Evolutionary conservation across 140 eudicot species (phyloP), one percentile per base, ranked within the genome.

Genomic region (Anethum foeniculum): DNA sequence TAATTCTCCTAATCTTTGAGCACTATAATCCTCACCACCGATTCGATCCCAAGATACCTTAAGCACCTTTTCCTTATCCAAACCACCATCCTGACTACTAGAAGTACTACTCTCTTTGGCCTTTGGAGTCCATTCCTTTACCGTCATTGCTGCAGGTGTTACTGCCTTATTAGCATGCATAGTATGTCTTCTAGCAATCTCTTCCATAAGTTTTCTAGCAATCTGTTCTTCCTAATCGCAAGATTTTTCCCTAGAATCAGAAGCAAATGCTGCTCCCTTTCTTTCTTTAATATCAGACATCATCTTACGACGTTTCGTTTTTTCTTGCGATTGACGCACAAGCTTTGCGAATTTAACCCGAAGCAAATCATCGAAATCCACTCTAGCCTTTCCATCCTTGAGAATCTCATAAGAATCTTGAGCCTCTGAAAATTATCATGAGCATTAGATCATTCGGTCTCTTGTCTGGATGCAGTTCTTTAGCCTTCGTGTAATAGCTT

Each of bases 201-300:
- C 97, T 78, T 94, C 97, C 80, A 72, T 85, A 38, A 92, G 86
- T 69, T 90, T 84, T 76, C 83, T 85, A 58, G 91, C 77, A 25
- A 90, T 95, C 27, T 74, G 86, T 21, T 92, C 96, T 69, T 89
- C 97, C 84, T 92, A 96, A 23, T 84, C 4, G 4, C 41, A 1
- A 38, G 41, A 87, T 76, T 64, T 83, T 78, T 4, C 41, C 41
- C 44, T 73, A 15, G 90, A 78, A 48, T 89, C 97, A 25, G 81
- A 82, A 28, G 76, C 85, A 87, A 89, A 92, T 46, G 95, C 85
- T 8, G 85, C 80, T 1, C 90, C 84, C 80, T 94, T 97, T 88
- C 99, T 83, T 83, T 84, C 89, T 69, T 94, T 97, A 67, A 94
- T 90, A 82, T 94, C 98, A 6, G 96, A 89, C 93, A 90, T 88